These are phyloP conservation scores for Parascedosporium putredinis DNA, from an alignment of 2,329 filamentous ascomycete genomes.

Conservation along the genomic window DNA sequence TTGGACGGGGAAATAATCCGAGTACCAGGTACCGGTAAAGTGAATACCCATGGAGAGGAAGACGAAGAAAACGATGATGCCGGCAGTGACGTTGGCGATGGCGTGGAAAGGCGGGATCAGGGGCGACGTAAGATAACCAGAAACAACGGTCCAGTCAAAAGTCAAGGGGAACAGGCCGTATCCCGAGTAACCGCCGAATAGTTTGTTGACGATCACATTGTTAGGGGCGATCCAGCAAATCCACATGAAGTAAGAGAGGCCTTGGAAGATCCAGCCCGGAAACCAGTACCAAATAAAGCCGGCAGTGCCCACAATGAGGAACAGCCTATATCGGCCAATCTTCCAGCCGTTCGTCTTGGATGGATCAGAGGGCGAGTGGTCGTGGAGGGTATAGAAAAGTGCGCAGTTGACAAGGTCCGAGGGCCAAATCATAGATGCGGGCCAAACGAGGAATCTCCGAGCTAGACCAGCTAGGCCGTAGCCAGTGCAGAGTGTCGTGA, in stretches of 20 bases:
- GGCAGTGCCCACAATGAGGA: constrained; percentile 37
- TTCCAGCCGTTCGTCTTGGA: constrained; percentile 44
- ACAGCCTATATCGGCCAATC: constrained; percentile 47
- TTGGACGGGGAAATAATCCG: constrained; percentile 45
- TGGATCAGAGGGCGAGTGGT: constrained; percentile 43
- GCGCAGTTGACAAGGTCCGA: constrained; percentile 49
- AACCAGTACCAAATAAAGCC: constrained; percentile 52
- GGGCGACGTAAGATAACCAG: constrained; percentile 45
- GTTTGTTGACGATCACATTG: constrained; percentile 50
- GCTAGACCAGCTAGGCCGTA: constrained; percentile 52
- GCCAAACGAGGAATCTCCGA: constrained; percentile 48
- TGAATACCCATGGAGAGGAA: constrained; percentile 34
- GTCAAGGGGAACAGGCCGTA: constrained; percentile 53
- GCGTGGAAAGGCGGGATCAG: constrained; percentile 50
- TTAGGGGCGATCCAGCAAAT: constrained; percentile 53
- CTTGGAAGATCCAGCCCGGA: constrained; percentile 52
- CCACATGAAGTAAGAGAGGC: constrained; percentile 51
- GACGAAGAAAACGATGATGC: constrained; percentile 39
- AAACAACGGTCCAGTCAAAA: constrained; percentile 53
- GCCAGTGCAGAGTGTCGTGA: constrained; percentile 53
- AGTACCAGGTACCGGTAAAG: constrained; percentile 33
- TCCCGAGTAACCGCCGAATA: constrained; percentile 53
- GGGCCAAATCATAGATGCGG: constrained; percentile 57
- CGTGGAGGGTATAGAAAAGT: constrained; percentile 55
- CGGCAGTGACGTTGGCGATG: constrained; percentile 46